Conservation (phyloP, 495 filamentous ascomycete species). For the Arthonia radiata region DNA sequence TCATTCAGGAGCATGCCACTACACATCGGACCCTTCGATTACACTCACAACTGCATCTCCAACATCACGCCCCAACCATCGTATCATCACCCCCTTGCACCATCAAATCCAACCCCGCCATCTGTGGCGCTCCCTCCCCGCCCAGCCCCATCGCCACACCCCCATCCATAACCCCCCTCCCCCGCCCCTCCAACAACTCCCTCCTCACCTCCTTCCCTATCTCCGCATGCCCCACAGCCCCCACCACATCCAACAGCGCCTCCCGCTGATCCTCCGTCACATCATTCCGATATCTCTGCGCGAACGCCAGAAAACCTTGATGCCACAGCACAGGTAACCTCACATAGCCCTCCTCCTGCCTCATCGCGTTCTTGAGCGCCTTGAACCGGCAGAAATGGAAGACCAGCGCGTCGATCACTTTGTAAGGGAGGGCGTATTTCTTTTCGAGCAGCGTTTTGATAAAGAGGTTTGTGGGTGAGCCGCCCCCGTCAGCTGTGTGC, state of each 20-base stretch:
- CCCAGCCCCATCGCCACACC: constrained; percentile 21
- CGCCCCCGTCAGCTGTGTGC: constrained; percentile 45
- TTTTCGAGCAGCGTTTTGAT: constrained; percentile 85
- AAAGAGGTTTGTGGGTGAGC: constrained; percentile 57
- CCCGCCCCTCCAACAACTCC: constrained; percentile 72
- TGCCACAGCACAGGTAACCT: constrained; percentile 83
- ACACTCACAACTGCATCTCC: not conserved
- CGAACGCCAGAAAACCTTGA: constrained; percentile 69
- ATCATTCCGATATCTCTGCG: constrained; percentile 79
- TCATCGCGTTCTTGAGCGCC: constrained; percentile 24
- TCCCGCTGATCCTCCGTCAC: constrained; percentile 86
- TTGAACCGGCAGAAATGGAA: constrained; percentile 91
- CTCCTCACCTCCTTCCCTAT: constrained; percentile 82
- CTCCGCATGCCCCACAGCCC: constrained; percentile 61
- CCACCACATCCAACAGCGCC: constrained; percentile 67
- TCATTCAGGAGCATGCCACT: too few species aligned
- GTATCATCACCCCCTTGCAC: constrained; percentile 86
- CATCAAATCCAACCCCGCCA: constrained; percentile 71
- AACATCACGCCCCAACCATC: constrained; percentile 26
- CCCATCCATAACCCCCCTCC: constrained; percentile 51
- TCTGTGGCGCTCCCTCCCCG: too few species aligned
- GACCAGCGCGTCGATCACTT: constrained; percentile 80
- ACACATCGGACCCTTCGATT: too few species aligned
- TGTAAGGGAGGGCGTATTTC: constrained; percentile 85
- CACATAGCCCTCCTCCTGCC: too few species aligned